phyloP scores from a whole-genome alignment of 306 rosid genomes.

The Quercus rubra region DNA sequence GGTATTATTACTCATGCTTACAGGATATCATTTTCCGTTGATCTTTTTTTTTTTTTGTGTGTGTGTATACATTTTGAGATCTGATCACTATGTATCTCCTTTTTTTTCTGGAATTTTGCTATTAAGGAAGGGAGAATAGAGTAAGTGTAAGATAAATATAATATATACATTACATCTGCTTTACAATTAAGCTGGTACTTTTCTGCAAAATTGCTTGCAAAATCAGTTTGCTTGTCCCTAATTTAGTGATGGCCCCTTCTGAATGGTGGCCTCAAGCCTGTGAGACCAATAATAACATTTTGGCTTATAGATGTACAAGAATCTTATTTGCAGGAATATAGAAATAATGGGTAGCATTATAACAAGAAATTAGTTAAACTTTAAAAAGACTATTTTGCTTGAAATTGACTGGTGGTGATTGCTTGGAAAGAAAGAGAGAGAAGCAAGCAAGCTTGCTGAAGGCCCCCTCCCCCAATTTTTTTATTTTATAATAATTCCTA shows the following conservation, averaged over 20 bases:
- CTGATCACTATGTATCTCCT: neutral
- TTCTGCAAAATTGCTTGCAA: no score
- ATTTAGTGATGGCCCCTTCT: neutral
- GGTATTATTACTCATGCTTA: constrained; percentile 5
- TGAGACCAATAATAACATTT: neutral
- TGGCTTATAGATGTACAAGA: neutral
- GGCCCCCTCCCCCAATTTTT: no score
- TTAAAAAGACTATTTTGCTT: neutral
- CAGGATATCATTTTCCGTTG: neutral
- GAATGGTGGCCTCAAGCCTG: neutral
- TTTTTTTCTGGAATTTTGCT: neutral
- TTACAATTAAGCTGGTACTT: no score
- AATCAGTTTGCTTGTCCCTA: no score
- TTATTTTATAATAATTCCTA: no score
- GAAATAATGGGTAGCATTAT: neutral
- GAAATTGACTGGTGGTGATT: neutral
- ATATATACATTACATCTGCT: no score
- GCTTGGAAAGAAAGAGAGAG: no score
- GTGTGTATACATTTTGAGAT: neutral
- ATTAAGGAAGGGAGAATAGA: neutral
- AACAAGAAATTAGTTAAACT: neutral
- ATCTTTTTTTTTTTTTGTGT: neutral
- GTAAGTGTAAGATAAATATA: neutral
- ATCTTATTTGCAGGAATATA: neutral
- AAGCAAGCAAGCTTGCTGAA: no score